These are phyloP conservation scores for Fusarium nurragi DNA, from an alignment of 2,329 filamentous ascomycete genomes.

Conservation along the genomic window DNA sequence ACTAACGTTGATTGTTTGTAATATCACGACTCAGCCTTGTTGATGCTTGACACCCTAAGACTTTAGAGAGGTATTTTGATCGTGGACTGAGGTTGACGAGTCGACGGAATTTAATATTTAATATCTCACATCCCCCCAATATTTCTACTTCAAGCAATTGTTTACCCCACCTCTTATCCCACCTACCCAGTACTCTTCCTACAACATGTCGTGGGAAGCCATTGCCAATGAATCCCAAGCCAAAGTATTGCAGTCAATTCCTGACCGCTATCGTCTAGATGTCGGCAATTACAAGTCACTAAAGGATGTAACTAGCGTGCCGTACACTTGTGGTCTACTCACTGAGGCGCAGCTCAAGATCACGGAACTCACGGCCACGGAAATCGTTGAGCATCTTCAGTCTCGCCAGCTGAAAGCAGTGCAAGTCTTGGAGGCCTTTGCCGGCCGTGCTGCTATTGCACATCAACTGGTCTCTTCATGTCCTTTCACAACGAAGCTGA, in stretches of 20 bases:
- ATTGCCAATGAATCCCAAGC: background rate
- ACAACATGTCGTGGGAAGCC: background rate
- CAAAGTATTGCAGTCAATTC: background rate
- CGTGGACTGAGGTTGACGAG: too few relatives aligned
- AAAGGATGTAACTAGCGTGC: background rate
- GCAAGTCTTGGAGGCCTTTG: background rate
- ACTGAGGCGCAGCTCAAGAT: background rate
- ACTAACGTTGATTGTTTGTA: background rate
- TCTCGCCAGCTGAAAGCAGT: background rate
- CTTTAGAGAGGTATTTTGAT: too few relatives aligned
- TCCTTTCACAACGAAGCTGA: accelerated
- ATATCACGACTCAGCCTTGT: background rate
- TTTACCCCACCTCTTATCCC: too few relatives aligned
- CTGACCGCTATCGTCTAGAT: background rate
- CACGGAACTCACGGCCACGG: background rate
- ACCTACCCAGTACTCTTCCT: too few relatives aligned
- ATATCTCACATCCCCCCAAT: too few relatives aligned
- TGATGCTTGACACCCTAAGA: background rate
- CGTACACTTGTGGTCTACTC: background rate
- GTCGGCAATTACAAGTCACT: background rate
- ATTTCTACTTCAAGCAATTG: accelerated
- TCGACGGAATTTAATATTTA: too few relatives aligned
- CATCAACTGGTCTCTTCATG: background rate
- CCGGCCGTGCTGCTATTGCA: background rate
- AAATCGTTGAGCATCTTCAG: background rate